Conservation (phyloP, 345 rosid species). For the Pelargonium nanum region DNA sequence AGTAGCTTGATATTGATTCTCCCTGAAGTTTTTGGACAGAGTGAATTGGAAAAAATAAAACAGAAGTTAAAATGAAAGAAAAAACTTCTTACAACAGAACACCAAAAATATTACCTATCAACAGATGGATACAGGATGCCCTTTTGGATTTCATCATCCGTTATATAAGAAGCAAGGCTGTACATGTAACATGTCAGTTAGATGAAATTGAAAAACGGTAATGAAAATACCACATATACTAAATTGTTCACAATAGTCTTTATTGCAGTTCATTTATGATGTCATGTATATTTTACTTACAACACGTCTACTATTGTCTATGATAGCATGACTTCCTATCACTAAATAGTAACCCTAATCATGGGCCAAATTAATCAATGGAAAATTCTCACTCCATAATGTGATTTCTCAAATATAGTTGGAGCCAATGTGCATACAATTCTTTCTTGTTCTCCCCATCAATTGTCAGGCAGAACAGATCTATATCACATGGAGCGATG, state of each 20-base stretch:
- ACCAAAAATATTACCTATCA: slow-evolving; percentile 36
- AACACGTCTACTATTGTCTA: not conserved
- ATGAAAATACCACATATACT: not conserved
- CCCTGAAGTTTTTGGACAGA: not conserved
- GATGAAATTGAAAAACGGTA: not conserved
- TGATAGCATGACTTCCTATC: no score
- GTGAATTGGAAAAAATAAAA: not conserved
- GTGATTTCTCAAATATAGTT: no score
- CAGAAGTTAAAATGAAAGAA: not conserved
- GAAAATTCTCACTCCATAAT: no score
- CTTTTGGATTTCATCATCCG: slow-evolving; percentile 59
- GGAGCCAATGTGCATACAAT: no score
- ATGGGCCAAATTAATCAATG: no score
- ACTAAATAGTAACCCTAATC: no score
- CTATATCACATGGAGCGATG: no score
- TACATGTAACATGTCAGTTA: slow-evolving; percentile 11
- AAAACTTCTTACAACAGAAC: not conserved
- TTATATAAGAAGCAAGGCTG: slow-evolving; percentile 98
- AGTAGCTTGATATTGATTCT: no score
- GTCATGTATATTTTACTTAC: not conserved
- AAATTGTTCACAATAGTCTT: no score
- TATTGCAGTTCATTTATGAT: not conserved
- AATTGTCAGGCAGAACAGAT: no score
- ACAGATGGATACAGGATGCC: slow-evolving; percentile 91
- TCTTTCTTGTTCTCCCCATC: no score